A percentile compares a stretch with the other conserved stretches of the same genome.
These are phyloP conservation scores for Hypomontagnella monticulosa DNA, from an alignment of 495 filamentous ascomycete species.

Conservation along the genomic window DNA sequence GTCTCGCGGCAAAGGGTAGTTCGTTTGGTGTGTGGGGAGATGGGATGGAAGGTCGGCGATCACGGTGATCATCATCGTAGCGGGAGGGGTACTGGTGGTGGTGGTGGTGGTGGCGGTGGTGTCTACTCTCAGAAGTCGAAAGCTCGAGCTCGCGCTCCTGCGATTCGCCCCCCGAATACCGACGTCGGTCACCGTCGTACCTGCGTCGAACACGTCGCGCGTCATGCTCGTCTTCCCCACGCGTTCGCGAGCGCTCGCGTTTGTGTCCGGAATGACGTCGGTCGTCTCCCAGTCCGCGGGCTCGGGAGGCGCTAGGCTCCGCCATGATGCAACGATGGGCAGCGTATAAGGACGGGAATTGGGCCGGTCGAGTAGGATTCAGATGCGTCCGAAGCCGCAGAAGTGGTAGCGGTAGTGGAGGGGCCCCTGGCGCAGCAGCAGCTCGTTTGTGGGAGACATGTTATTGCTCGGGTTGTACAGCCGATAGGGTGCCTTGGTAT, in stretches of 20 bases:
- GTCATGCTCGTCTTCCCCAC: slow-evolving; percentile 28
- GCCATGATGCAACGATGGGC: slow-evolving; percentile 36
- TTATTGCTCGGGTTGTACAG: slow-evolving; percentile 6
- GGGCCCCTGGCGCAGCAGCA: not conserved
- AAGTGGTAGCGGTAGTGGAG: not conserved
- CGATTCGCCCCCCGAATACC: slow-evolving; percentile 1
- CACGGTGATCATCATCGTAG: slow-evolving; percentile 36
- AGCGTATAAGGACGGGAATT: slow-evolving; percentile 6
- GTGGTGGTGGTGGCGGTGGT: slow-evolving; percentile 22
- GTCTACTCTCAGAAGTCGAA: slow-evolving; percentile 22
- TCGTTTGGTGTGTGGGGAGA: slow-evolving; percentile 11
- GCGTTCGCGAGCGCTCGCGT: slow-evolving; percentile 17
- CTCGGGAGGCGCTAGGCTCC: slow-evolving; percentile 24
- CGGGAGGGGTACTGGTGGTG: too few species aligned
- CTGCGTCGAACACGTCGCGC: slow-evolving; percentile 15
- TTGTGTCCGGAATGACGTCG: slow-evolving; percentile 29
- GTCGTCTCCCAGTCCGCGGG: slow-evolving; percentile 24
- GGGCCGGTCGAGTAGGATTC: slow-evolving; percentile 23
- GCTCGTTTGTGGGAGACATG: not conserved
- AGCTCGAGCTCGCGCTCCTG: slow-evolving; percentile 6
- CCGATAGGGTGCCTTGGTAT: not conserved
- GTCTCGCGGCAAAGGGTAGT: slow-evolving; percentile 73
- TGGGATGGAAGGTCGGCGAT: slow-evolving; percentile 3
- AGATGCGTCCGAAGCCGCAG: slow-evolving; percentile 28
- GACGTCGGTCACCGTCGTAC: slow-evolving; percentile 9